Percentiles rank a stretch among this genome's conserved stretches.
These are phyloP conservation scores for Trypanosoma mega DNA, from an alignment of 208 protist species.

Conservation along the genomic window DNA sequence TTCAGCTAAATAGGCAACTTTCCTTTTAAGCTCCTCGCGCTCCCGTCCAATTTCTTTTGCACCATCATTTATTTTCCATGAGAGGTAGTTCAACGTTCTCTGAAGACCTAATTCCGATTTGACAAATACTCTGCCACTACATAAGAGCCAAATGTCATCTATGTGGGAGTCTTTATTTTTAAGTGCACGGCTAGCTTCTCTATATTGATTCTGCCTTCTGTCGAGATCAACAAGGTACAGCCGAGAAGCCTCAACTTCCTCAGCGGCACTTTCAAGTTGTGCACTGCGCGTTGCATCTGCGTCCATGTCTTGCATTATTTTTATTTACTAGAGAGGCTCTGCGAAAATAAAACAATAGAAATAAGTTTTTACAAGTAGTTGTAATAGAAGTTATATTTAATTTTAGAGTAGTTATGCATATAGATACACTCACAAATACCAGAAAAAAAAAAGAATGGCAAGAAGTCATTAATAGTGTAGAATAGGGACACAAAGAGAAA, in stretches of 20 bases:
- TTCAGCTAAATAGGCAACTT: conserved; percentile 74
- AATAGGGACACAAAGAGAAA: conserved; percentile 8
- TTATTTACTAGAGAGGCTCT: neutral
- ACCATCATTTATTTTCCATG: conserved; percentile 52
- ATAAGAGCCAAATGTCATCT: conserved; percentile 77
- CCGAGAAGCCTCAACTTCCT: conserved; percentile 65
- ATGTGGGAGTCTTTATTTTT: conserved; percentile 17
- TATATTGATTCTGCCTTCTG: conserved; percentile 76
- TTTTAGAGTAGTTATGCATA: neutral
- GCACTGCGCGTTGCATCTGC: conserved; percentile 22
- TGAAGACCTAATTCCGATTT: conserved; percentile 52
- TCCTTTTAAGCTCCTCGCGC: conserved; percentile 69
- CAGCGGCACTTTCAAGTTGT: conserved; percentile 57
- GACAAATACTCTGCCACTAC: conserved; percentile 79
- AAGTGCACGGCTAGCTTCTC: conserved; percentile 63
- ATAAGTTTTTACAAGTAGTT: neutral
- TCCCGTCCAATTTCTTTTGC: conserved; percentile 60
- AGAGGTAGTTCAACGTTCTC: conserved; percentile 58
- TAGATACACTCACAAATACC: neutral
- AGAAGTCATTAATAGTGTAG: neutral
- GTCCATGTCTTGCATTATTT: conserved; percentile 10
- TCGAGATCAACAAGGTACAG: conserved; percentile 74
- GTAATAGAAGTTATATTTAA: neutral
- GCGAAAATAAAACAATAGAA: neutral
- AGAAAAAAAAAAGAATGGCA: conserved; percentile 12